phyloP scores from a whole-genome alignment of 495 filamentous ascomycete genomes.

The Bombardia bombarda region DNA sequence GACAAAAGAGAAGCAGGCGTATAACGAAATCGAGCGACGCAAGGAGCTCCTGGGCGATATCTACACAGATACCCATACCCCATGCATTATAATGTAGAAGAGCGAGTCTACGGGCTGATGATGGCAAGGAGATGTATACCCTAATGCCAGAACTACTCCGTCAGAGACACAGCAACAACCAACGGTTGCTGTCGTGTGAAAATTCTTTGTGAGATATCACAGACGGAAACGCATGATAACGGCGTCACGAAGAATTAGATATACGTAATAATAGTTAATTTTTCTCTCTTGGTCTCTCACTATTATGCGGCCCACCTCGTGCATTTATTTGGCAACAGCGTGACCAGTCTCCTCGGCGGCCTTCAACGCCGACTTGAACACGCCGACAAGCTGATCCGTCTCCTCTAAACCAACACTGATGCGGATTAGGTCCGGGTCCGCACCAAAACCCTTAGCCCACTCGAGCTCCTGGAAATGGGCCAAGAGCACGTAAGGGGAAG shows the following conservation, averaged over 20 bases:
- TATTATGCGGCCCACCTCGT: no score
- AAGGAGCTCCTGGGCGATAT: conserved; percentile 45
- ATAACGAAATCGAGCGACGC: conserved; percentile 46
- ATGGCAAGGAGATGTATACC: no score
- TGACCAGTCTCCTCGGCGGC: conserved; percentile 39
- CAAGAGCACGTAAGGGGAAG: conserved; percentile 79
- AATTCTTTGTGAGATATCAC: no score
- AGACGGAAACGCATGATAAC: no score
- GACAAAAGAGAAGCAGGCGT: conserved; percentile 52
- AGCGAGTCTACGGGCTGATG: no score
- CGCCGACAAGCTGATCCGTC: conserved; percentile 46
- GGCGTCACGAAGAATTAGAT: no score
- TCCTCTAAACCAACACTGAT: conserved; percentile 91
- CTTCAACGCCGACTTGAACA: conserved; percentile 42
- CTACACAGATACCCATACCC: conserved; percentile 32
- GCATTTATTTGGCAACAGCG: no score
- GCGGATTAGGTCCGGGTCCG: conserved; percentile 68
- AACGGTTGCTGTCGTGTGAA: no score
- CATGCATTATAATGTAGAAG: conserved; percentile 36
- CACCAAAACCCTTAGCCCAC: conserved; percentile 75
- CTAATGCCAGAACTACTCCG: no score
- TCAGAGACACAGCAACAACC: no score
- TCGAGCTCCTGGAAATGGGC: conserved; percentile 90
- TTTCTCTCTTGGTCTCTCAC: no score
- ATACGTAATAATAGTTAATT: no score